phyloP scores from a whole-genome alignment of 345 rosid genomes.

The Bretschneidera sinensis region DNA sequence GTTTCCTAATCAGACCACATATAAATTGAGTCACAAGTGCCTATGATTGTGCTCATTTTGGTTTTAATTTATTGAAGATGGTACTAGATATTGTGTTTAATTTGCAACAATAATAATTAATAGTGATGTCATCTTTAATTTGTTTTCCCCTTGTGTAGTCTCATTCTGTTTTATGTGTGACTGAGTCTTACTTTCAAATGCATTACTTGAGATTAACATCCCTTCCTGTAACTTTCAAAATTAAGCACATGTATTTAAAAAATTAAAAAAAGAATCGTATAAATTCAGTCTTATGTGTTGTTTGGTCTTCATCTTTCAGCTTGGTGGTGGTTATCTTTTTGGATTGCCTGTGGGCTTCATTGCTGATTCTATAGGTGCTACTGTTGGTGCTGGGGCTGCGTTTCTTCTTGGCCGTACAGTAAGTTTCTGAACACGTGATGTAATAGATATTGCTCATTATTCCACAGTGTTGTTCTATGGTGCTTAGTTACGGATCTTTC shows the following conservation, averaged over 20 bases:
- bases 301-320: conserved; percentile 43
- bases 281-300: conserved; percentile 13
- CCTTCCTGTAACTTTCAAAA: too few species aligned
- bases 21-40: too few species aligned
- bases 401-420: conserved; percentile 93
- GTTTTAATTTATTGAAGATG: too few species aligned
- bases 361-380: conserved; percentile 93
- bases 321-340: conserved; percentile 98
- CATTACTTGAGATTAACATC: too few species aligned
- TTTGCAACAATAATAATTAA: not conserved
- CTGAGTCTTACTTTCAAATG: too few species aligned
- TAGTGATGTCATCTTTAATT: too few species aligned
- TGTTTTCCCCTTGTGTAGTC: not conserved
- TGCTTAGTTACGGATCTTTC: too few species aligned
- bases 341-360: conserved; percentile 90
- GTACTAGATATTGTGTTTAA: not conserved
- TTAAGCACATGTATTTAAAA: too few species aligned
- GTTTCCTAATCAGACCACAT: too few species aligned
- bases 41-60: too few species aligned
- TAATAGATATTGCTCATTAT: not conserved
- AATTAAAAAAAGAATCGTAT: too few species aligned
- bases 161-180: not conserved
- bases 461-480: not conserved
- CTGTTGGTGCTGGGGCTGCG: conserved; percentile 91
- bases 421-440: conserved; percentile 7